Conservation (phyloP, 1,284 basidiomycete species). For the Ustilago shanxiensis region DNA sequence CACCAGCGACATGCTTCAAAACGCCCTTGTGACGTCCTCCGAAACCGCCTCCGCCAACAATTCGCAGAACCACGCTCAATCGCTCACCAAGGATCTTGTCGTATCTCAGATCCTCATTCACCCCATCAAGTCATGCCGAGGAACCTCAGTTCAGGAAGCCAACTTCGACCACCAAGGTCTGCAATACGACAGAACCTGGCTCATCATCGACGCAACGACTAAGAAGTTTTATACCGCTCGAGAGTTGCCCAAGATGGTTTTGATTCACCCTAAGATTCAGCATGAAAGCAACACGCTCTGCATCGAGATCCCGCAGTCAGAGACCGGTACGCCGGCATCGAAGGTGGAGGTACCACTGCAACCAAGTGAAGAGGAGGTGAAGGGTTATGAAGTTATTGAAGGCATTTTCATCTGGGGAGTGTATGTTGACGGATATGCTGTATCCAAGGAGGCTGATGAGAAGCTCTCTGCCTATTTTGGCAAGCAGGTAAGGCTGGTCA, state of each 20-base stretch:
- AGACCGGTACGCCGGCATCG: slow-evolving; percentile 33
- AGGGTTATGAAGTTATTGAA: slow-evolving; percentile 50
- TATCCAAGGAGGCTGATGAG: slow-evolving; percentile 56
- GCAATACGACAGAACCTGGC: slow-evolving; percentile 63
- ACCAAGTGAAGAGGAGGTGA: slow-evolving; percentile 38
- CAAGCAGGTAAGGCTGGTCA: slow-evolving; percentile 55
- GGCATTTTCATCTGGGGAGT: slow-evolving; percentile 60
- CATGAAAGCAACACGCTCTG: slow-evolving; percentile 29
- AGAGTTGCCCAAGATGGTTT: slow-evolving; percentile 63
- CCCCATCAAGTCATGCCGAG: slow-evolving; percentile 65
- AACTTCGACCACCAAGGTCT: slow-evolving; percentile 55
- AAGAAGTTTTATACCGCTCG: slow-evolving; percentile 62
- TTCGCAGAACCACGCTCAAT: slow-evolving; percentile 34
- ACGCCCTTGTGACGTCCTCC: slow-evolving; percentile 39
- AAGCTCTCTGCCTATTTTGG: slow-evolving; percentile 60
- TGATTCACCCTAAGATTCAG: slow-evolving; percentile 57
- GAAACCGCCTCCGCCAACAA: slow-evolving; percentile 16
- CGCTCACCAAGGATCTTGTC: slow-evolving; percentile 45
- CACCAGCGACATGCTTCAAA: slow-evolving; percentile 47
- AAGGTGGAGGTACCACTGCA: slow-evolving; percentile 49
- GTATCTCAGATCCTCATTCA: slow-evolving; percentile 55
- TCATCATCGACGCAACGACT: slow-evolving; percentile 60
- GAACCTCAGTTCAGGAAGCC: slow-evolving; percentile 53
- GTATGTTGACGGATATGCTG: slow-evolving; percentile 60
- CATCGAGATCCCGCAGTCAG: slow-evolving; percentile 58